Base-by-base conservation (phyloP, 345 rosid species). In the Hibiscus syriacus region DNA sequence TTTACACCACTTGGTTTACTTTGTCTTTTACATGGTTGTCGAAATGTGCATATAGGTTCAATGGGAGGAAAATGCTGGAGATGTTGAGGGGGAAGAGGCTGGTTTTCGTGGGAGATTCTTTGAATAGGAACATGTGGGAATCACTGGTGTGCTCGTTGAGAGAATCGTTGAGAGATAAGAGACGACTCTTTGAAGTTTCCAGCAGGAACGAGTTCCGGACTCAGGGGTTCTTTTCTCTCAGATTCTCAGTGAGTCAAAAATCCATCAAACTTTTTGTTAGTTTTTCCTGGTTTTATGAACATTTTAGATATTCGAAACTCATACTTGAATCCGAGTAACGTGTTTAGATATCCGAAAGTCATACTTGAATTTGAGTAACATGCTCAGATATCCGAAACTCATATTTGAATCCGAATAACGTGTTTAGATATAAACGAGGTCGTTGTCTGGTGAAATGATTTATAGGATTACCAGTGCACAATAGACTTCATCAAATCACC, bases 71-170 rank as follows among this genome's bases (percentile, higher is more conserved):
- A 75, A 82, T 86, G 90, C 1, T 86, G 77, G 72, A 72, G 67
- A 77, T 89, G 59, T 58, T 89, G 50, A 83, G 81, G 72, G 86
- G 90, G 58, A 89, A 85, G 72, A 76, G 85, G 54, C 9, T 82
- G 66, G 92, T 83, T 63, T 89, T 86, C 58, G 88, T 89, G 7
- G 92, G 96, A 0, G 90, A 89, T 62, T 89, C 92, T 0, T 62
- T 85, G 78, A 86, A 85, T 12, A 73, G 92, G 76, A 86, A 85
- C 80, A 86, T 86, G 92, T 89, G 96, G 92, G 85, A 88, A 68
- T 84, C 90, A 53, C 23, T 87, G 68, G 85, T 84, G 7, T 89
- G 92, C 80, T 74, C 78, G 4, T 70, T 85, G 74, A 77, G 89
- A 66, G 84, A 85, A 66, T 82, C 96, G 16, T 29, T 82, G 52